phyloP scores from a whole-genome alignment of 345 rosid genomes.

The Eucalyptus polyanthemos region DNA sequence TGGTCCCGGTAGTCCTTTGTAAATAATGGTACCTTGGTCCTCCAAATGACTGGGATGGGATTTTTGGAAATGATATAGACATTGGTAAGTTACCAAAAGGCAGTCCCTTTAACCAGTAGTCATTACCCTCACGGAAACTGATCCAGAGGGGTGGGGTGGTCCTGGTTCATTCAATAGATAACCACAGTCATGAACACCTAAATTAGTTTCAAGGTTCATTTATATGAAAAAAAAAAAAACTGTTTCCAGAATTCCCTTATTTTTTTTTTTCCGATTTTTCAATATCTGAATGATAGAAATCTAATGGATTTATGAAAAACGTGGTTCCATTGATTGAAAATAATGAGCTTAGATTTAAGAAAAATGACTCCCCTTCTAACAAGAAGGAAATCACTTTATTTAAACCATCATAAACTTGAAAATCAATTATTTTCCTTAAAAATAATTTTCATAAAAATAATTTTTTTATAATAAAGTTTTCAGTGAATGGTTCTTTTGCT shows the following conservation, averaged over 20 bases:
- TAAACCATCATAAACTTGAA: background rate
- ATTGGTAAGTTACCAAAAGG: background rate
- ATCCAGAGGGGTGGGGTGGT: background rate
- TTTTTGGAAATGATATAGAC: background rate
- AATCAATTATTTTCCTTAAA: background rate
- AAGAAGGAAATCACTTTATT: background rate
- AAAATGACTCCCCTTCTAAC: rapidly evolving
- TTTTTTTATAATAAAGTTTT: background rate
- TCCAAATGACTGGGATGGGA: background rate
- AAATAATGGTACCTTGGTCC: background rate
- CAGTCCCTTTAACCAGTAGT: background rate
- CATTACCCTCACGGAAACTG: background rate
- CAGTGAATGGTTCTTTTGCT: background rate
- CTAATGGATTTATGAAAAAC: background rate
- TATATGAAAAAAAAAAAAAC: background rate
- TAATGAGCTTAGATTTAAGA: background rate
- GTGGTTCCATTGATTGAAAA: background rate
- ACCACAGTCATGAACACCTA: background rate
- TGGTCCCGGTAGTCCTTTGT: background rate
- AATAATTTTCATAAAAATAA: background rate
- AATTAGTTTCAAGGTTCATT: background rate
- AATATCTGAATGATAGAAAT: background rate
- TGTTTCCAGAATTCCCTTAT: too few relatives aligned
- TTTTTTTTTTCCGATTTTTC: background rate
- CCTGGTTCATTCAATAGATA: background rate